Evolutionary conservation across 2,329 filamentous ascomycete genomes (phyloP), one percentile per base, ranked within the genome.

Genomic region (Calonectria henricotiae): DNA sequence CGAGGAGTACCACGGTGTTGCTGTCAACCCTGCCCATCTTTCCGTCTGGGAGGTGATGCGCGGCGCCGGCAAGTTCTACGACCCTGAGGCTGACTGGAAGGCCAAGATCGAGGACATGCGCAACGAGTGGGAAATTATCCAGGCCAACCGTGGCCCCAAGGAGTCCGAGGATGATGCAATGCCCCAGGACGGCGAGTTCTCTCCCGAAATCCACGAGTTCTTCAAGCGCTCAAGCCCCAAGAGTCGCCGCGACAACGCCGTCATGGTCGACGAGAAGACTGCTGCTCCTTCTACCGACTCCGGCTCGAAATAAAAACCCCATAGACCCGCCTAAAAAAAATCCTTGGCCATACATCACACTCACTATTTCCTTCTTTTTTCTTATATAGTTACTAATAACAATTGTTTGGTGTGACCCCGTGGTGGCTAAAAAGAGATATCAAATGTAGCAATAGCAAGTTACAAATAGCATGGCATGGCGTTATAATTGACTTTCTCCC

Each of bases 1-100:
- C 75, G 72, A 90, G 35, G 94, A 98, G 60, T 98, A 98, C 86
- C 95, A 98, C 84, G 96, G 96, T 75, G 92, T 98, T 65, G 96
- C 96, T 70, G 91, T 98, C 70, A 95, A 98, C 86, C 92, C 94
- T 58, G 90, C 93, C 82, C 96, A 98, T 80, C 85, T 98, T 73
- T 96, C 93, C 7, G 81, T 95, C 62, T 98, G 94, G 93, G 96
- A 98, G 88, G 92, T 94, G 71, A 82, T 94, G 73, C 88, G 89
- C 65, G 95, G 94, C 62, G 88, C 93, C 20, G 91, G 92, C 82
- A 97, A 96, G 87, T 81, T 89, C 80, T 98, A 98, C 85, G 86
- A 98, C 82, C 90, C 95, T 8, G 91, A 94, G 72, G 85, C 91
- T 62, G 96, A 98, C 86, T 94, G 93, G 85, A 89, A 93, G 85